Evolutionary conservation across 306 rosid species (phyloP).

Genomic region (Castanospermum australe): DNA sequence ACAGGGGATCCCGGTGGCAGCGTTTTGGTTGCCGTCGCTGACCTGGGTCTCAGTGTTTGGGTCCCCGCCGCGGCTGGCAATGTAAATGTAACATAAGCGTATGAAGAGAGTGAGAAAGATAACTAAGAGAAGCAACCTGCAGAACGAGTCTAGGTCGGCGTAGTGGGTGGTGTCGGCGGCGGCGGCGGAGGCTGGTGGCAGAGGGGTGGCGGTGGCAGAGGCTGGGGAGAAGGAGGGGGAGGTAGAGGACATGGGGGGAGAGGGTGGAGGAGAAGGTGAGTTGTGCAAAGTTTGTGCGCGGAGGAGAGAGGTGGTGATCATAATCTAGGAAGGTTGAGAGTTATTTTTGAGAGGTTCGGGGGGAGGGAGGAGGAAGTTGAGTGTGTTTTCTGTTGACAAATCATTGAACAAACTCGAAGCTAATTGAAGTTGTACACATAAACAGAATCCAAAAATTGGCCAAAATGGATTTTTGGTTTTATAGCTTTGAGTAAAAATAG

Average conservation of each 20-base stretch:
- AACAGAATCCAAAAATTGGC: background rate
- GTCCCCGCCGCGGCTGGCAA: conserved; percentile 11
- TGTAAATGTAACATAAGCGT: conserved; percentile 57
- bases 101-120: conserved; percentile 58
- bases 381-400: background rate
- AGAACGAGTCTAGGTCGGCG: conserved; percentile 43
- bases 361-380: conserved; percentile 8
- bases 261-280: background rate
- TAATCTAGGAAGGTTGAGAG: conserved; percentile 19
- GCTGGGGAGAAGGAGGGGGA: background rate
- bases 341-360: conserved; percentile 14
- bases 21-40: conserved; percentile 10
- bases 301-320: background rate
- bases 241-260: conserved; percentile 32
- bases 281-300: background rate
- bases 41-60: background rate
- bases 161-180: conserved; percentile 8
- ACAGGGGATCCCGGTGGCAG: conserved; percentile 43
- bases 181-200: background rate
- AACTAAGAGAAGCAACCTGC: conserved; percentile 51
- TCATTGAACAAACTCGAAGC: conserved; percentile 1
- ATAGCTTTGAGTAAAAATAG: background rate
- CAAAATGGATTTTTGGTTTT: background rate
- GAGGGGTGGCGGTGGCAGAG: background rate
- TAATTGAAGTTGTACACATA: conserved; percentile 1